Evolutionary conservation across 768 basidiomycete species (phyloP).

Genomic region (Pleurotus giganteus): DNA sequence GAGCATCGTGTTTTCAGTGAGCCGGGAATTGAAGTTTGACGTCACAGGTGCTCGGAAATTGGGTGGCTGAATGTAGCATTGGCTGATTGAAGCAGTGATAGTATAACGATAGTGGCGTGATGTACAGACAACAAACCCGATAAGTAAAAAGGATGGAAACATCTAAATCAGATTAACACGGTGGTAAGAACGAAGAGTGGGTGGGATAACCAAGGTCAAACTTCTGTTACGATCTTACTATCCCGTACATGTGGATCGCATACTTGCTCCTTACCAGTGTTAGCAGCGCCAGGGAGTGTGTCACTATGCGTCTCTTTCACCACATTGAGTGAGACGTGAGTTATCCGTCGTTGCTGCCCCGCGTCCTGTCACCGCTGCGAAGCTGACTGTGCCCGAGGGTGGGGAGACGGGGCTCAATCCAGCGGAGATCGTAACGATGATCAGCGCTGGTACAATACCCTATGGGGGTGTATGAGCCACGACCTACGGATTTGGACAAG

Average conservation of each 20-base stretch:
- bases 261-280: background rate
- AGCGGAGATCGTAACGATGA: background rate
- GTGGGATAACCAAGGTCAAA: background rate
- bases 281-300: background rate
- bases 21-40: background rate
- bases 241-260: background rate
- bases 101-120: background rate
- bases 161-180: background rate
- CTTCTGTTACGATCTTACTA: background rate
- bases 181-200: background rate
- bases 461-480: background rate
- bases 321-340: constrained; percentile 8
- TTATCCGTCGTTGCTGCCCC: constrained; percentile 3
- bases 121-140: background rate
- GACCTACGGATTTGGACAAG: background rate
- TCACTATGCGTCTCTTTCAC: background rate
- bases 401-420: background rate
- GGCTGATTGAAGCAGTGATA: background rate
- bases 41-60: background rate
- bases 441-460: background rate
- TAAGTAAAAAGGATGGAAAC: background rate
- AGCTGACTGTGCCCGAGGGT: background rate
- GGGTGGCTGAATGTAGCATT: background rate
- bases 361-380: background rate
- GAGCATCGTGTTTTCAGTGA: background rate